Base-by-base conservation (phyloP, 345 rosid genomes). In the Turritis glabra region DNA sequence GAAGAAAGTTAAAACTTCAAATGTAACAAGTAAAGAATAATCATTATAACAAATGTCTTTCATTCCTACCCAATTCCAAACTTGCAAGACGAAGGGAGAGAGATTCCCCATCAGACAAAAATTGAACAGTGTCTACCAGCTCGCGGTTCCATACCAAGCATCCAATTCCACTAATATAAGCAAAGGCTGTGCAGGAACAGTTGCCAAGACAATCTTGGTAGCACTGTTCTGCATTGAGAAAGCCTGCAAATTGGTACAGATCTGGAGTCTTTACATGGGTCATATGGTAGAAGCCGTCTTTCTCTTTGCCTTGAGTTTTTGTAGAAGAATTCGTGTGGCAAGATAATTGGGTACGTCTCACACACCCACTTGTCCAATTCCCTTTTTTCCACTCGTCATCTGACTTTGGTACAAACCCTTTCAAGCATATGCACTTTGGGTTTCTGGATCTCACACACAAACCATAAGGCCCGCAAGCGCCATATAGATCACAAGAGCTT, bases 121-220 rank as follows among this genome's bases (percentile, higher is more conserved):
- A 70, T 2, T 77, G 71, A 51, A 63, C 55, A 2, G 71, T 73
- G 46, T 74, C 61, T 53, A 79, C 6, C 0, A 78, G 70, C 64
- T 72, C 23, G 5, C 59, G 38, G n/a, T 30, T 71, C 81, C 81
- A 73, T 7, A 60, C 50, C 21, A 72, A 37, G 47, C 81, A 78
- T 33, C 81, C 77, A 51, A 68, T 76, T 11, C 69, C 80, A 68
- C 40, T 43, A 14, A 69, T 46, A 37, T 69, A 51, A n/a, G 64
- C 52, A 69, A 14, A 69, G 11, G 76, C 76, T n/a, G 37, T 22
- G 25, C 76, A 72, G 4, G 76, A 72, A 38, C 76, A 72, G 7
- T 72, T 72, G 5, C 67, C 65, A 26, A 62, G 47, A 51, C 76
- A 72, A 33, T 7, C 40, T 19, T 47, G 25, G 15, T 51, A 4